Percentiles rank a stretch among this genome's conserved stretches.
Evolutionary conservation across 768 basidiomycete genomes (phyloP).

Genomic region (Leccinum rimulosum): DNA sequence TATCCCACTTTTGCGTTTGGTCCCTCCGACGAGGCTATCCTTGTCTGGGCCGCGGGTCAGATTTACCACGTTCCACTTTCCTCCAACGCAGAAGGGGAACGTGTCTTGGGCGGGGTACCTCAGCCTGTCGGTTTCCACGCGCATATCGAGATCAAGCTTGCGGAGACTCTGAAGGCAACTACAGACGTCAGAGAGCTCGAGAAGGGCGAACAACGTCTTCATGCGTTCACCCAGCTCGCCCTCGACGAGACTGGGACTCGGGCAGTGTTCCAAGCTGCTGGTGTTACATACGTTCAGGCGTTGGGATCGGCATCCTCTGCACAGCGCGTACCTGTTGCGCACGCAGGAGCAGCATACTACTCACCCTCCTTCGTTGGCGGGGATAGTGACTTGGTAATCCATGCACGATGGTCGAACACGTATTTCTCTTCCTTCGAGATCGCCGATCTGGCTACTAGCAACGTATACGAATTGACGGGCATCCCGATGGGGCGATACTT

Average conservation of each 20-base stretch:
- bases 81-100: constrained; percentile 44
- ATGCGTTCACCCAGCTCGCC: constrained; percentile 59
- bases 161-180: constrained; percentile 50
- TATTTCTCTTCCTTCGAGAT: constrained; percentile 65
- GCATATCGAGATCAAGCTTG: constrained; percentile 60
- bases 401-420: constrained; percentile 66
- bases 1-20: constrained; percentile 72
- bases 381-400: constrained; percentile 50
- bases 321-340: constrained; percentile 46
- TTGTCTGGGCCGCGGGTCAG: constrained; percentile 75
- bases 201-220: constrained; percentile 52
- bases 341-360: constrained; percentile 53
- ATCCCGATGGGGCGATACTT: constrained; percentile 66
- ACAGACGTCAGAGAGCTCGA: constrained; percentile 56
- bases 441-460: constrained; percentile 46
- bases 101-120: constrained; percentile 39
- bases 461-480: constrained; percentile 49
- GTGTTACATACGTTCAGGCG: constrained; percentile 32
- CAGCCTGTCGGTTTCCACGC: constrained; percentile 57
- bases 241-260: constrained; percentile 52
- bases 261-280: constrained; percentile 68
- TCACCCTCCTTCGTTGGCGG: constrained; percentile 55
- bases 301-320: constrained; percentile 29
- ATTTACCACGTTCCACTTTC: constrained; percentile 60
- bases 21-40: constrained; percentile 35